Evolutionary conservation across 805 yeast genomes (phyloP).

Genomic region (Cyberlindnera lachancei): DNA sequence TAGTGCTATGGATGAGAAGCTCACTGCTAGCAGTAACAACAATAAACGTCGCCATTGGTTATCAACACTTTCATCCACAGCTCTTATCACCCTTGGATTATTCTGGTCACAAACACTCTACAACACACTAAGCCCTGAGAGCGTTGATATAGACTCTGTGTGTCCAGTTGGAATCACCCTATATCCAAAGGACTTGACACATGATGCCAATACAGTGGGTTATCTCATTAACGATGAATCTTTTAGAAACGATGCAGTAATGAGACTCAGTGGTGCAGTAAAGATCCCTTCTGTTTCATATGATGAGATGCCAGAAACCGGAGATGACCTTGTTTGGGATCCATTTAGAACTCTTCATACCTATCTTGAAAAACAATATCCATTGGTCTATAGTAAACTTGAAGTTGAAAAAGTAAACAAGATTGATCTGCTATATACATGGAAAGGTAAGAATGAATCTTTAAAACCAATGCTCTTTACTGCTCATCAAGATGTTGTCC

Average conservation of each 20-base stretch:
- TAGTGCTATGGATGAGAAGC: background rate
- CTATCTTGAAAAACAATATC: constrained; percentile 49
- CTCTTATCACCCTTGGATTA: background rate
- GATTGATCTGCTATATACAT: constrained; percentile 56
- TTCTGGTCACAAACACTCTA: background rate
- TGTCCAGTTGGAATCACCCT: constrained; percentile 10
- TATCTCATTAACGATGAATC: constrained; percentile 27
- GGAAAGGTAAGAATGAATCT: constrained; percentile 44
- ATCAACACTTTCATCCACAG: background rate
- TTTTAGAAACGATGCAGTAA: constrained; percentile 29
- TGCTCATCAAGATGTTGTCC: constrained; percentile 85
- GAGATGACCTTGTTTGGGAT: constrained; percentile 28
- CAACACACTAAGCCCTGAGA: background rate
- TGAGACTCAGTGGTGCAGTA: constrained; percentile 48
- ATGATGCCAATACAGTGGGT: constrained; percentile 20
- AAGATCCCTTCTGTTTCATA: constrained; percentile 55
- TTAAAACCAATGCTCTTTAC: constrained; percentile 61
- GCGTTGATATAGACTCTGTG: constrained; percentile 6
- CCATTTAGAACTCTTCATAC: constrained; percentile 33
- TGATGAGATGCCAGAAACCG: constrained; percentile 39
- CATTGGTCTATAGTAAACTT: constrained; percentile 40
- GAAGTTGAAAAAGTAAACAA: constrained; percentile 52
- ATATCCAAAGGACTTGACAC: constrained; percentile 21
- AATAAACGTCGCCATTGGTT: background rate
- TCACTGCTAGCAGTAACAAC: background rate